These are phyloP conservation scores for Guadua angustifolia DNA, from an alignment of 176 grass and related monocot genomes.

Conservation along the genomic window DNA sequence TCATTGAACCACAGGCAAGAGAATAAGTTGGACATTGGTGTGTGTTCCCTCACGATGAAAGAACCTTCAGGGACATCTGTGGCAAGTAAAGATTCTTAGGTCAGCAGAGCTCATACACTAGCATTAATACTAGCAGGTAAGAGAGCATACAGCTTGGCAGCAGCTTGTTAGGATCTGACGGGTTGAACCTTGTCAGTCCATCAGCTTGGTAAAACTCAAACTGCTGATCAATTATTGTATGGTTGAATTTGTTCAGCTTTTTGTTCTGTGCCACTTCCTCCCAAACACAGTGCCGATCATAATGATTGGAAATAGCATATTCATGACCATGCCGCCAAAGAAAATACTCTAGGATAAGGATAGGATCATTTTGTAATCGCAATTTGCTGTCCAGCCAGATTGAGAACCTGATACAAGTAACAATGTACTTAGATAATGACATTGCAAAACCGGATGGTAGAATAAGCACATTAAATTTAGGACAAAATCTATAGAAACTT, in stretches of 20 bases:
- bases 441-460: conserved; percentile 9
- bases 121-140: conserved; percentile 45
- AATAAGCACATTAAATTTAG: not conserved
- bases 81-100: conserved; percentile 26
- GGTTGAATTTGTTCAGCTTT: conserved; percentile 96
- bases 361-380: conserved; percentile 91
- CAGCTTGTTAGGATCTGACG: conserved; percentile 73
- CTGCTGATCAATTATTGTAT: conserved; percentile 97
- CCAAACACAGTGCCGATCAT: conserved; percentile 93
- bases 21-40: conserved; percentile 96
- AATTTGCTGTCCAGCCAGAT: conserved; percentile 99
- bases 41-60: conserved; percentile 96
- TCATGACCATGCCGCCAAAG: conserved; percentile 88
- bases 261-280: conserved; percentile 98
- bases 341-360: conserved; percentile 95
- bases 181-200: conserved; percentile 79
- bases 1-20: conserved; percentile 99
- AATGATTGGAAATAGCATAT: conserved; percentile 99
- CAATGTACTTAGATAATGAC: not conserved
- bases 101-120: conserved; percentile 20
- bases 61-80: conserved; percentile 99
- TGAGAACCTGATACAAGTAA: conserved; percentile 75
- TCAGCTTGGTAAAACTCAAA: conserved; percentile 97
- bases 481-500: not conserved
- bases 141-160: conserved; percentile 85